phyloP scores from a whole-genome alignment of 2,329 filamentous ascomycete species.

The Trichoderma semiorbis region DNA sequence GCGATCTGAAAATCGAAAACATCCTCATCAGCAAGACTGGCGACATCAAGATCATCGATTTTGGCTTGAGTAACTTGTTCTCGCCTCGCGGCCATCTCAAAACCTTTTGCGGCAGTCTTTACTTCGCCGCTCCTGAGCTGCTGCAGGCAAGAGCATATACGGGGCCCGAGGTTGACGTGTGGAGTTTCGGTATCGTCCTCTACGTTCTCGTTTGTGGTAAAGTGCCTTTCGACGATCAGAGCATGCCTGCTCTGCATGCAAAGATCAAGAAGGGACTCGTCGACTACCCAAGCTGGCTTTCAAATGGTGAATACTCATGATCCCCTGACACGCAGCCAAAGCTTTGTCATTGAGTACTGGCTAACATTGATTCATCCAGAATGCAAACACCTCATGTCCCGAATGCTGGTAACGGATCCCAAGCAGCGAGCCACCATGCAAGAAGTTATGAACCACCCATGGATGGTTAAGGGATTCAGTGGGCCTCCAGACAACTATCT shows the following conservation, averaged over 20 bases:
- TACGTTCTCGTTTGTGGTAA: slow-evolving; percentile 97
- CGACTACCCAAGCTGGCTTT: slow-evolving; percentile 92
- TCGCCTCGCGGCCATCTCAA: slow-evolving; percentile 80
- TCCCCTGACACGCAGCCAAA: neutral
- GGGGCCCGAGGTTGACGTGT: slow-evolving; percentile 93
- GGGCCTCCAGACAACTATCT: slow-evolving; percentile 86
- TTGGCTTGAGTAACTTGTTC: slow-evolving; percentile 94
- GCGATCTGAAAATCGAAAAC: slow-evolving; percentile 97
- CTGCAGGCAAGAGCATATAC: slow-evolving; percentile 92
- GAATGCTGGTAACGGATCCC: slow-evolving; percentile 95
- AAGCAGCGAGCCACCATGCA: slow-evolving; percentile 78
- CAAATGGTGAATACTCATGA: slow-evolving; percentile 64
- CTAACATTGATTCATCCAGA: slow-evolving; percentile 50
- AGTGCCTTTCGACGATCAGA: slow-evolving; percentile 97
- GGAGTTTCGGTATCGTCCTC: slow-evolving; percentile 97
- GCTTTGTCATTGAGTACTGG: neutral
- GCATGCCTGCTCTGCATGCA: slow-evolving; percentile 95
- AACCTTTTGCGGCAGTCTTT: slow-evolving; percentile 95
- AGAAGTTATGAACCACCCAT: slow-evolving; percentile 92
- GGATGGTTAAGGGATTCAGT: slow-evolving; percentile 91
- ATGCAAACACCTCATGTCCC: slow-evolving; percentile 86
- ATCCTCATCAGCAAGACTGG: slow-evolving; percentile 98
- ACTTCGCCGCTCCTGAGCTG: slow-evolving; percentile 94
- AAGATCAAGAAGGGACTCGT: slow-evolving; percentile 98
- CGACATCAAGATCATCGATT: slow-evolving; percentile 99